These are phyloP conservation scores for Rhodamnia argentea DNA, from an alignment of 345 rosid species.

Conservation along the genomic window DNA sequence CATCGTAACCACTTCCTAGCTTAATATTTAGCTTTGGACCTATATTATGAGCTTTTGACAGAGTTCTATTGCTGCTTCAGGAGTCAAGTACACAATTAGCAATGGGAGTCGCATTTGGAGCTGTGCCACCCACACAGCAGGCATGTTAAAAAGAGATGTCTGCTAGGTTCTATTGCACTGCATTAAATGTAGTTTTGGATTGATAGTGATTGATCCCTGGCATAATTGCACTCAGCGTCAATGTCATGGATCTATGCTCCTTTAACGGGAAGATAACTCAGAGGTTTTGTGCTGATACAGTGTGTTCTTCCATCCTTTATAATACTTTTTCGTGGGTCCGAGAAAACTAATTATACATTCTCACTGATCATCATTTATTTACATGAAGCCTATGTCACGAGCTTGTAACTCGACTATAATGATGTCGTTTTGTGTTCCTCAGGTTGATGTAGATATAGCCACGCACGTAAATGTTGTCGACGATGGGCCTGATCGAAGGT, in stretches of 20 bases:
- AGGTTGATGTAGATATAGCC: conserved; percentile 97
- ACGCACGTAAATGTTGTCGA: conserved; percentile 54
- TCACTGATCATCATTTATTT: not conserved
- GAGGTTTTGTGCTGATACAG: not conserved
- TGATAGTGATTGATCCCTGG: not conserved
- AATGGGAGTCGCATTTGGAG: conserved; percentile 92
- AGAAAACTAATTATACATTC: not conserved
- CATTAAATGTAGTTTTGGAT: not conserved
- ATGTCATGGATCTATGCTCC: not conserved
- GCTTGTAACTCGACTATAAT: not conserved
- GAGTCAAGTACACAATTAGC: conserved; percentile 97
- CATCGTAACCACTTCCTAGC: not conserved
- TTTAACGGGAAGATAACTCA: not conserved
- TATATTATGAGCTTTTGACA: not conserved
- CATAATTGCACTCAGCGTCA: not conserved
- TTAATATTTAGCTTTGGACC: not conserved
- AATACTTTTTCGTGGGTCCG: not conserved
- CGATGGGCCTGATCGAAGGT: conserved; percentile 86
- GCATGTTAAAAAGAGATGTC: conserved; percentile 16
- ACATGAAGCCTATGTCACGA: not conserved
- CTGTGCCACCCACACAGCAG: conserved; percentile 60
- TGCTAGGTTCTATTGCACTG: not conserved
- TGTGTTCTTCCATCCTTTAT: not conserved
- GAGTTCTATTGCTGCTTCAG: conserved; percentile 31
- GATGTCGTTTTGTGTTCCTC: conserved; percentile 3